These are phyloP conservation scores for Coelastrella sp. DNA, from an alignment of 139 green algal species.

Conservation along the genomic window DNA sequence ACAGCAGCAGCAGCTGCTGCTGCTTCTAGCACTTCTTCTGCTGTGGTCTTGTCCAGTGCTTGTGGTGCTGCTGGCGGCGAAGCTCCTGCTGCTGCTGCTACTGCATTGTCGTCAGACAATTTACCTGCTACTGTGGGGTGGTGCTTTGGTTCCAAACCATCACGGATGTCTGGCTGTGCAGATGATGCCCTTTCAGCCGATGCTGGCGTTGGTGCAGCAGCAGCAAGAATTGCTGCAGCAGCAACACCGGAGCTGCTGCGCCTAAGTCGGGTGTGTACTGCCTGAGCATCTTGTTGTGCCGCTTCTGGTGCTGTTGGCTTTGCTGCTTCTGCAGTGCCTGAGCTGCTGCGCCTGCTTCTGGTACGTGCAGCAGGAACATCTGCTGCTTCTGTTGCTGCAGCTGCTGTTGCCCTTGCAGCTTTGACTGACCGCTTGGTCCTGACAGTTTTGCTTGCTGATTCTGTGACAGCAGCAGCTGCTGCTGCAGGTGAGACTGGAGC, in stretches of 20 bases:
- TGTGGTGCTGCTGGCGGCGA: too few relatives aligned
- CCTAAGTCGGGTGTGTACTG: too few relatives aligned
- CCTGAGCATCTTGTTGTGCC: not conserved
- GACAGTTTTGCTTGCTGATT: not conserved
- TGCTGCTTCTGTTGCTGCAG: not conserved
- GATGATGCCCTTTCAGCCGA: too few relatives aligned
- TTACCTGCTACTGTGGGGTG: too few relatives aligned
- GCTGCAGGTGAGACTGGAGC: not conserved
- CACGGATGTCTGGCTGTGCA: too few relatives aligned
- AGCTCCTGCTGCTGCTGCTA: not conserved
- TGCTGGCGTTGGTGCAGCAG: not conserved
- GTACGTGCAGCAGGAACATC: not conserved
- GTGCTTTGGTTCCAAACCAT: too few relatives aligned
- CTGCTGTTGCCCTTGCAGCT: not conserved
- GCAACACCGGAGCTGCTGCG: too few relatives aligned
- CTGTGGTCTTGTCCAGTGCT: too few relatives aligned
- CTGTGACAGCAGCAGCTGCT: not conserved
- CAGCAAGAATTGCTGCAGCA: not conserved
- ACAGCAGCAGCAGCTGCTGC: too few relatives aligned
- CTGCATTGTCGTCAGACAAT: too few relatives aligned
- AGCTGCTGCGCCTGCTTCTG: not conserved
- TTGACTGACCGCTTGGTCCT: not conserved
- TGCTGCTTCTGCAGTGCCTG: not conserved
- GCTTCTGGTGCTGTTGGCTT: conserved; percentile 11
- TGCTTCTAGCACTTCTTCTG: too few relatives aligned